Percentiles rank a stretch among this genome's conserved stretches.
phyloP scores from a whole-genome alignment of 805 yeast genomes.

The Kodamaea restingae region DNA sequence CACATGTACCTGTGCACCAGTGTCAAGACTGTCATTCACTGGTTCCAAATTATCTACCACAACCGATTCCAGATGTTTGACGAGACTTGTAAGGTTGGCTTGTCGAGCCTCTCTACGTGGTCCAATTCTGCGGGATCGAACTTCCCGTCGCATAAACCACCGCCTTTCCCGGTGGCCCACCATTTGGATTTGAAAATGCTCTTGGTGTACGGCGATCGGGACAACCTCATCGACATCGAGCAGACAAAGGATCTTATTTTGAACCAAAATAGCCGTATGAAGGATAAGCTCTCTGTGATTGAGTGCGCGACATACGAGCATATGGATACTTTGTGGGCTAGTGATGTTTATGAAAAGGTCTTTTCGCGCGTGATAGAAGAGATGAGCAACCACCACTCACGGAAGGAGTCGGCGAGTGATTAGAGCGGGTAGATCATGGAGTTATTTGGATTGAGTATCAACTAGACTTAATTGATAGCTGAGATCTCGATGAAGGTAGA shows the following conservation, averaged over 20 bases:
- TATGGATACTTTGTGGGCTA: conserved; percentile 32
- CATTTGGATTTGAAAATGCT: conserved; percentile 27
- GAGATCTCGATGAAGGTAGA: no score
- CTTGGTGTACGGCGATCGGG: conserved; percentile 27
- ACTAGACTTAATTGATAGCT: no score
- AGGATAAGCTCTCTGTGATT: conserved; percentile 16
- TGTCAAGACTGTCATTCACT: conserved; percentile 27
- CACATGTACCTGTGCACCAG: conserved; percentile 29
- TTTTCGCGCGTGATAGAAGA: conserved; percentile 18
- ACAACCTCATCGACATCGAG: conserved; percentile 27
- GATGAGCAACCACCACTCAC: no score
- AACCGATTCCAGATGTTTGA: conserved; percentile 31
- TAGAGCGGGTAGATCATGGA: neutral
- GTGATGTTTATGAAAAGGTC: conserved; percentile 22
- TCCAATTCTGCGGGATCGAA: conserved; percentile 12
- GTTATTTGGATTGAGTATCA: neutral
- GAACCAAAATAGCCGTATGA: conserved; percentile 23
- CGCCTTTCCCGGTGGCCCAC: conserved; percentile 28
- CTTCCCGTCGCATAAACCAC: conserved; percentile 8
- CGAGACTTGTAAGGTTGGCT: conserved; percentile 24
- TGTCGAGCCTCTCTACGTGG: conserved; percentile 18
- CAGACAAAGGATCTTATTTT: conserved; percentile 20
- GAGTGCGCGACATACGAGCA: conserved; percentile 27
- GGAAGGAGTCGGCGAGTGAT: conserved; percentile 3
- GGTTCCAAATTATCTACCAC: conserved; percentile 30